These are phyloP conservation scores for Alternaria consortialis DNA, from an alignment of 2,329 filamentous ascomycete species.

Conservation along the genomic window DNA sequence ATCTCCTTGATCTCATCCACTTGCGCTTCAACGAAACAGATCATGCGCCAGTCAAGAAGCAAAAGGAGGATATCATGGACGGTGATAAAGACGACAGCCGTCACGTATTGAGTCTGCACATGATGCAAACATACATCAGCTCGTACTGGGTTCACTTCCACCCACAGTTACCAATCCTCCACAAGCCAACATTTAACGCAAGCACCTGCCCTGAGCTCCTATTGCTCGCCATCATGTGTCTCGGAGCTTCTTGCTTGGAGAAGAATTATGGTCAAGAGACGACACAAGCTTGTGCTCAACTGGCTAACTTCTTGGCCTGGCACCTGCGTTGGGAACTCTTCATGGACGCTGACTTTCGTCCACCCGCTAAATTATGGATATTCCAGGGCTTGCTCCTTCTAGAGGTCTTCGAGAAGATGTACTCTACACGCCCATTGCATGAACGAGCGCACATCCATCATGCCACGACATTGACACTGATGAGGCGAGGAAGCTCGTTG, in stretches of 20 bases:
- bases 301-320: slow-evolving; percentile 91
- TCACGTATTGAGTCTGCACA: slow-evolving; percentile 80
- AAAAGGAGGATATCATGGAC: slow-evolving; percentile 79
- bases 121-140: slow-evolving; percentile 90
- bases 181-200: slow-evolving; percentile 91
- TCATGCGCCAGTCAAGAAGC: slow-evolving; percentile 75
- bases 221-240: slow-evolving; percentile 87
- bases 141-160: slow-evolving; percentile 97
- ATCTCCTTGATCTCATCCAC: slow-evolving; percentile 82
- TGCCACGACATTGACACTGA: slow-evolving; percentile 91
- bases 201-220: slow-evolving; percentile 86
- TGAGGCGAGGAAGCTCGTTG: slow-evolving; percentile 90
- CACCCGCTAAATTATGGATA: slow-evolving; percentile 93
- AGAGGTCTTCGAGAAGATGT: slow-evolving; percentile 98
- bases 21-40: slow-evolving; percentile 83
- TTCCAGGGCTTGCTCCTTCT: slow-evolving; percentile 90
- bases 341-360: slow-evolving; percentile 86
- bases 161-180: slow-evolving; percentile 90
- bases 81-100: slow-evolving; percentile 73
- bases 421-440: slow-evolving; percentile 88
- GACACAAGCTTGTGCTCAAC: slow-evolving; percentile 78
- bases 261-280: slow-evolving; percentile 78
- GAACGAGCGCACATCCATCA: slow-evolving; percentile 97
- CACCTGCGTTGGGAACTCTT: slow-evolving; percentile 97
- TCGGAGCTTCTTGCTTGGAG: slow-evolving; percentile 89